A percentile compares a stretch with the other conserved stretches of the same genome.
Conservation (phyloP, 345 rosid genomes). For the Populus alba region DNA sequence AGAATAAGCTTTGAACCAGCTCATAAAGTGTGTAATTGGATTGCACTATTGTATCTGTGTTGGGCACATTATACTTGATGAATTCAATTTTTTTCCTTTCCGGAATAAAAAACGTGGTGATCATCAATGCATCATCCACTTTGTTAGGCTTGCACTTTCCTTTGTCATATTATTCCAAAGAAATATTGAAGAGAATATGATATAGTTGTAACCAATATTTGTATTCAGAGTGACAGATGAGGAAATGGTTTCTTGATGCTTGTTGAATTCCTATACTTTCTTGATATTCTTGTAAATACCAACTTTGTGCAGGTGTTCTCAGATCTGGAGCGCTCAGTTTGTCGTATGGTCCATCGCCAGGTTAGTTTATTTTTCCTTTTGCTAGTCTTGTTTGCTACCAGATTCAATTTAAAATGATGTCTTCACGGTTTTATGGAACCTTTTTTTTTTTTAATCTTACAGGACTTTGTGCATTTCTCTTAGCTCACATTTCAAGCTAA, state of each 20-base stretch:
- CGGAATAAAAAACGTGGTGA: neutral
- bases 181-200: neutral
- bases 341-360: conserved; percentile 96
- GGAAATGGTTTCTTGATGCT: neutral
- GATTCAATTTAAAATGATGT: neutral
- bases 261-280: neutral
- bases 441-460: neutral
- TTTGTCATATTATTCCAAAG: neutral
- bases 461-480: neutral
- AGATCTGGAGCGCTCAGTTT: conserved; percentile 88
- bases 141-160: neutral
- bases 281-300: neutral
- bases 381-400: neutral
- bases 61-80: neutral
- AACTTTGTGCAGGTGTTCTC: conserved; percentile 72
- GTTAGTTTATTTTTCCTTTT: conserved; percentile 39
- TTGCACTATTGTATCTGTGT: neutral
- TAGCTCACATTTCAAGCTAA: neutral
- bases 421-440: neutral
- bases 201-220: neutral
- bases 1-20: neutral
- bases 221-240: neutral
- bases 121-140: neutral
- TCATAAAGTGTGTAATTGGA: neutral
- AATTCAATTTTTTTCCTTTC: neutral